Base-by-base conservation (phyloP, 768 basidiomycete genomes). In the Trametes villosa region DNA sequence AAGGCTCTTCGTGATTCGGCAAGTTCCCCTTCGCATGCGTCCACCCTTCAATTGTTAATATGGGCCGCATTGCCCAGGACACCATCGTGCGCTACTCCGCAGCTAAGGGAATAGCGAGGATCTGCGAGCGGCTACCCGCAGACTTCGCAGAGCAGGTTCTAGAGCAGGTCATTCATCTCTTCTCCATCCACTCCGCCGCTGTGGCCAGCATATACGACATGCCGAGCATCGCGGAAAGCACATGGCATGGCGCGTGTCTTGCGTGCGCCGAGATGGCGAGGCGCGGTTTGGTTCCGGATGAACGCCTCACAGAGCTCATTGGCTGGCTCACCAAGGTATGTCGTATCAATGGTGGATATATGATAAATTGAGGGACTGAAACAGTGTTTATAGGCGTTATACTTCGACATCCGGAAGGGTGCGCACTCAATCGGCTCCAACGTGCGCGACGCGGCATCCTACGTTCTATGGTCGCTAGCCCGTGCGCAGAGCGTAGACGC, bases 181-280 rank as follows among this genome's bases (percentile, higher is more conserved):
- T 95, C 72, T 75, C 81, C 8, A 86, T 91, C 49, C 92, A 92
- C 70, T 87, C 86, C 24, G 73, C 87, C 9, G 82, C 81, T 24
- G 86, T 82, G 9, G 85, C 86, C 15, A 82, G 77, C 59, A 68
- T 89, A 44, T 88, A 88, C 67, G 89, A 91, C 68, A 79, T 92
- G 67, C 86, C 88, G 34, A 80, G 89, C 11, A 77, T 87, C 49
- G 91, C 94, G 27, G 95, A 98, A 74, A 81, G 83, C 60, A 91
- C 91, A 52, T 97, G 96, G 94, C 97, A 99, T 75, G 97, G 97
- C 5, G 89, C 93, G 13, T 94, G 89, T 70, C 80, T 98, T 31
- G 93, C 94, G 17, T 87, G 92, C 64, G 96, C 96, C 20, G 96
- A 98, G 76, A 84, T 97, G 78, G 91, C 93, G 38, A 84, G 97